Base-by-base conservation (phyloP, 495 filamentous ascomycete genomes). In the Corynascus novoguineensis region DNA sequence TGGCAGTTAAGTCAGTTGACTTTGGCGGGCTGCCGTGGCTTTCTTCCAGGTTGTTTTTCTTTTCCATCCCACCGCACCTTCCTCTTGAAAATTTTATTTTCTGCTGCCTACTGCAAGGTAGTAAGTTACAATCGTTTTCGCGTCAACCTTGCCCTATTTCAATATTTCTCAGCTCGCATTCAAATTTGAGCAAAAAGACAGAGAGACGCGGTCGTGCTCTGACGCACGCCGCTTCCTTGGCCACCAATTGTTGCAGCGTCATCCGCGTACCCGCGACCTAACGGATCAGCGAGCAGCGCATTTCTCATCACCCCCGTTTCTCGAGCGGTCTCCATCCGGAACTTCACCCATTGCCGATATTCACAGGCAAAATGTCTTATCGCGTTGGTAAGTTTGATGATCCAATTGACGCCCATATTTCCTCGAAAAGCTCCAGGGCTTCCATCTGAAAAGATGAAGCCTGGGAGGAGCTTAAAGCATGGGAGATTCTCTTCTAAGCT, bases 321-420 rank as follows among this genome's bases (percentile, higher is more conserved):
- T 11, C n/a, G 6, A 29, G 27, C 0, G 8, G 27, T 5, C 8
- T 5, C 14, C 21, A 7, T 24, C 12, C 6, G 29, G 15, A 50
- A 0, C n/a, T 22, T 38, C 17, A 10, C n/a, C 2, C 6, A 12
- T 19, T 12, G 21, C 40, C 4, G n/a, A 2, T 7, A 44, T 14
- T 21, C 41, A 21, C 14, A 11, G 28, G 37, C 29, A 61, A 58
- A 47, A 67, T 69, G 69, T 64, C 65, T 53, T 71, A 72, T 38
- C 71, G 71, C 57, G 64, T 73, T 41, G 69, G 71, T 74, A 51
- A 40, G 70, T 64, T 46, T 46, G 22, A 5, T 2, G 1, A 15
- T 22, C 41, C 4, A 29, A 41, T 35, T 17, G 22, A 15, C 15
- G 8, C 17, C n/a, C n/a, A 28, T 9, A 21, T 22, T 9, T 24